Evolutionary conservation across 2,329 filamentous ascomycete genomes (phyloP).

Genomic region (Alternaria arborescens): DNA sequence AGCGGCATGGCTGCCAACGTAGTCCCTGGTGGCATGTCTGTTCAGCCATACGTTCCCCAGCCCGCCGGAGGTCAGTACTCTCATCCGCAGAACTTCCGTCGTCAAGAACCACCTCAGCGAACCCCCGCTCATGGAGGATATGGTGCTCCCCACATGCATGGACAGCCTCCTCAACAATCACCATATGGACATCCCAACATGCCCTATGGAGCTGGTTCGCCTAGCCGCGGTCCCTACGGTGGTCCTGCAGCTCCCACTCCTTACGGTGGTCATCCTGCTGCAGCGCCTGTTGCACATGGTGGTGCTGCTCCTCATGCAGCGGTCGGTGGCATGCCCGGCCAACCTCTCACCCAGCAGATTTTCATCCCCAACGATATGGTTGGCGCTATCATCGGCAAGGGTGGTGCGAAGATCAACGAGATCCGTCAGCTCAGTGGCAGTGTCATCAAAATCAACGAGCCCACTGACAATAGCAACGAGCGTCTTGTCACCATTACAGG

Average conservation of each 20-base stretch:
- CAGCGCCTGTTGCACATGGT: constrained; percentile 65
- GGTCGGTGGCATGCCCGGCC: constrained; percentile 68
- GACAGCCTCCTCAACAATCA: constrained; percentile 60
- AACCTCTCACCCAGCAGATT: constrained; percentile 93
- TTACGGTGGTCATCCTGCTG: constrained; percentile 66
- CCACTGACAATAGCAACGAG: constrained; percentile 98
- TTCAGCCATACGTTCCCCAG: constrained; percentile 96
- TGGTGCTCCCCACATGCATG: constrained; percentile 73
- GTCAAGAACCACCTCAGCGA: constrained; percentile 69
- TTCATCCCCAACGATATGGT: constrained; percentile 99
- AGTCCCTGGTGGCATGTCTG: constrained; percentile 97
- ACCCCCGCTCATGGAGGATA: constrained; percentile 78
- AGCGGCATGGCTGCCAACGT: constrained; percentile 92
- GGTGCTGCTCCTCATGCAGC: constrained; percentile 76
- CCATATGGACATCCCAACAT: constrained; percentile 67
- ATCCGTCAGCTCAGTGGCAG: constrained; percentile 96
- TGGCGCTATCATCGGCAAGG: constrained; percentile 98
- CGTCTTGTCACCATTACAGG: constrained; percentile 96
- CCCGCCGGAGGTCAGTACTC: constrained; percentile 92
- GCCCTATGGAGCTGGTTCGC: constrained; percentile 78
- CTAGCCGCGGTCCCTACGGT: constrained; percentile 76
- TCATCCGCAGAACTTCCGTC: constrained; percentile 86
- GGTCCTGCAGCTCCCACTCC: constrained; percentile 77
- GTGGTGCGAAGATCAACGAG: constrained; percentile 98
- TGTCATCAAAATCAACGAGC: constrained; percentile 99